Conservation (phyloP, 129 eudicot species). For the Saposhnikovia divaricata region DNA sequence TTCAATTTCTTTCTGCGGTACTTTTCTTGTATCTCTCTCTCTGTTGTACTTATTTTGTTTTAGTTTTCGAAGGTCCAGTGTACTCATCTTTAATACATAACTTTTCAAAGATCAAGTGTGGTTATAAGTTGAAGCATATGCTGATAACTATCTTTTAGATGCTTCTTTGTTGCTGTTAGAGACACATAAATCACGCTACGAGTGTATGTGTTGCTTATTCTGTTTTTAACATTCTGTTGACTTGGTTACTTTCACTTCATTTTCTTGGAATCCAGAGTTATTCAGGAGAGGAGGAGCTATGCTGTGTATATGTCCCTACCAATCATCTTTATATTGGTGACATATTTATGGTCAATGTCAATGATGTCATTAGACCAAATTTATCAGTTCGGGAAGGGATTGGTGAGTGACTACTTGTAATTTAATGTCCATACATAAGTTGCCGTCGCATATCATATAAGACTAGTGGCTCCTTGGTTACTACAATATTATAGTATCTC, state of each 20-base stretch:
- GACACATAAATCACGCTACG: background rate
- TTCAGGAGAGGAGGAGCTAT: constrained; percentile 74
- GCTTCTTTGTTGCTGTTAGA: background rate
- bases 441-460: background rate
- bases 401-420: constrained; percentile 33
- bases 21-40: too few species aligned
- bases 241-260: background rate
- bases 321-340: constrained; percentile 87
- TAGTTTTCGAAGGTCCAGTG: too few species aligned
- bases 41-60: too few species aligned
- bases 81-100: too few species aligned
- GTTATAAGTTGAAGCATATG: too few species aligned
- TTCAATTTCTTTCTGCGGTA: background rate
- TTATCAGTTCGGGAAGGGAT: constrained; percentile 89
- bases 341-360: constrained; percentile 58
- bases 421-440: background rate
- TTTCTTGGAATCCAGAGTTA: constrained; percentile 31
- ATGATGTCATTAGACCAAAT: constrained; percentile 71
- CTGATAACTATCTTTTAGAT: background rate
- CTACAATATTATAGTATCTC: background rate
- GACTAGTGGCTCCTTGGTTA: background rate
- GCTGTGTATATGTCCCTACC: constrained; percentile 75
- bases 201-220: background rate
- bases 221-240: background rate
- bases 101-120: too few species aligned